Conservation (phyloP, 2,329 filamentous ascomycete genomes). For the Hypoxylon sp. region DNA sequence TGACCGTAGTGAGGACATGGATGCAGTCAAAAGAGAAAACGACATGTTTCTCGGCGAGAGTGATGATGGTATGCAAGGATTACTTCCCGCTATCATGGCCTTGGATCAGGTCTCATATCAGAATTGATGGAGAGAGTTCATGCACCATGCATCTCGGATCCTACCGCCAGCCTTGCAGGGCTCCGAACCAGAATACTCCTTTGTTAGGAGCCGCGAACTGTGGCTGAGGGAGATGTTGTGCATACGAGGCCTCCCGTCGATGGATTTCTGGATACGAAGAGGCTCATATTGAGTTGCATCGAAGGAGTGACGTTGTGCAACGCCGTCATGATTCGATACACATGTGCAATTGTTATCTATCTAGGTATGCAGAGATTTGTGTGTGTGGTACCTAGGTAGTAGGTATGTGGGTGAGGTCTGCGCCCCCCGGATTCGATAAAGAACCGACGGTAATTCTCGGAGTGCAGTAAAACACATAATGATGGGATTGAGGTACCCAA, state of each 20-base stretch:
- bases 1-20: constrained; percentile 64
- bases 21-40: constrained; percentile 58
- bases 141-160: constrained; percentile 6
- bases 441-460: constrained; percentile 37
- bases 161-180: constrained; percentile 32
- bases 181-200: constrained; percentile 26
- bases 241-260: constrained; percentile 43
- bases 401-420: constrained; percentile 7
- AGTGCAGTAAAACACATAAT: neutral
- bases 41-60: constrained; percentile 52
- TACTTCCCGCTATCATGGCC: constrained; percentile 32
- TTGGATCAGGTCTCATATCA: constrained; percentile 26
- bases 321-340: constrained; percentile 24
- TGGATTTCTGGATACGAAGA: constrained; percentile 22
- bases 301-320: constrained; percentile 23
- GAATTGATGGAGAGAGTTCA: constrained; percentile 14
- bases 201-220: constrained; percentile 23
- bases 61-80: constrained; percentile 37
- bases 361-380: constrained; percentile 1
- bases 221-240: constrained; percentile 36
- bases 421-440: constrained; percentile 31
- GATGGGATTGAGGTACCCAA: neutral
- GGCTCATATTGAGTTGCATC: constrained; percentile 30
- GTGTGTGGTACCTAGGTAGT: neutral
- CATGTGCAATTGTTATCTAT: neutral